Evolutionary conservation across 495 filamentous ascomycete species (phyloP), one percentile per base, ranked within the genome.

Genomic region (Hapsidospora chrysogenum): DNA sequence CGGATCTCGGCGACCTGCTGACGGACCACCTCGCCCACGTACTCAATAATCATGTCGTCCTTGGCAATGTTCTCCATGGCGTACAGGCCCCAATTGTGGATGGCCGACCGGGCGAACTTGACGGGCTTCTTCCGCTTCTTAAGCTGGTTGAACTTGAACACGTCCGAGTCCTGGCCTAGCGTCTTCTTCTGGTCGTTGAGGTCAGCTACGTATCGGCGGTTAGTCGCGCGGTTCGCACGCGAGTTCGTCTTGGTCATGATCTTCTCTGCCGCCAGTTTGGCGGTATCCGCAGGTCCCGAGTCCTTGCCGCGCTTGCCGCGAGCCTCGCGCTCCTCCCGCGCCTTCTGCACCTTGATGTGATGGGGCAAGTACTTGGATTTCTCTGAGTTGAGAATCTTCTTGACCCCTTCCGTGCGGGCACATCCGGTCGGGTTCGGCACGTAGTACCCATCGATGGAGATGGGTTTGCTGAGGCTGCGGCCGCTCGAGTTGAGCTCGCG

Each of bases 31-130:
- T 99, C 92, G 36, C 89, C 89, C 13, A 99, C 89, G 51, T 99
- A 99, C 58, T 99, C 89, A 50, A 99, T 99, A 49, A 99, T 99
- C 85, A 99, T 95, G 54, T 99, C 89, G 51, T 94, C 92, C 44
- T 84, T 85, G 19, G 83, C 67, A 39, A 99, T 99, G 46, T 92
- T 87, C 56, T 96, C 87, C 64, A 94, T 85, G 5, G 89, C 85
- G 47, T 96, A 99, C 26, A 99, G 58, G 19, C 89, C 89, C 89
- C 89, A 99, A 49, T 94, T 94, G 55, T 99, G 89, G 45, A 99
- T 99, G 31, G 89, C 92, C 17, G 92, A 96, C 5, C 89, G 76
- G 34, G 85, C 89, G 51, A 99, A 99, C 48, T 89, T 87, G 37
- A 99, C 89, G 0, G 87, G 85, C 61, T 99, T 99, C 74, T 96